Percentiles rank a stretch among this genome's conserved stretches.
phyloP scores from a whole-genome alignment of 257 asterid genomes.

The Solanum ossicruentum region DNA sequence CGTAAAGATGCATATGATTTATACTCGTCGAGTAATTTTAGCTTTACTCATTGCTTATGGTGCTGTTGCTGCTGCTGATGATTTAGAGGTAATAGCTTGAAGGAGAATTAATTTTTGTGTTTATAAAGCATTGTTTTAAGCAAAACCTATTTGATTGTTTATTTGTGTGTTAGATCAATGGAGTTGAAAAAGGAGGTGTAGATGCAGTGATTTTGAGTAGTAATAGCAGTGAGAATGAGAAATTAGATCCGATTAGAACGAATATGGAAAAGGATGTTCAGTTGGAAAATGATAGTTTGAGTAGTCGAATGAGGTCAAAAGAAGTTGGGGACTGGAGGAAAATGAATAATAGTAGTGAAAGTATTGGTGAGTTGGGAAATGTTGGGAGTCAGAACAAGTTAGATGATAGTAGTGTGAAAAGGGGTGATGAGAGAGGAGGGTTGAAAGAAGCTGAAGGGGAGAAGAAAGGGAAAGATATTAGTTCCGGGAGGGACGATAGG shows the following conservation, averaged over 20 bases:
- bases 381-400: background rate
- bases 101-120: background rate
- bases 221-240: conserved; percentile 11
- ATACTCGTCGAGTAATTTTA: conserved; percentile 17
- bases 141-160: background rate
- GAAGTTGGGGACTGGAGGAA: background rate
- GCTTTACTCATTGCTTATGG: conserved; percentile 17
- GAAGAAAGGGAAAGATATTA: background rate
- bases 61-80: conserved; percentile 9
- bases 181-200: conserved; percentile 6
- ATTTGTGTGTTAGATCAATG: background rate
- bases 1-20: conserved; percentile 25
- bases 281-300: conserved; percentile 6
- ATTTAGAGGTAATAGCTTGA: conserved; percentile 34
- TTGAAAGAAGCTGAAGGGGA: background rate
- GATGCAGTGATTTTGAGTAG: conserved; percentile 7
- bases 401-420: background rate
- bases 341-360: background rate
- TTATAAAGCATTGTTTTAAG: background rate
- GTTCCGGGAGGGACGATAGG: background rate
- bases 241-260: conserved; percentile 13
- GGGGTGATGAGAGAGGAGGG: background rate
- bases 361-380: background rate
- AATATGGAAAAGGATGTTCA: conserved; percentile 2
- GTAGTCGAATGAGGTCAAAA: conserved; percentile 2